These are phyloP conservation scores for Saccharomycopsis sp. DNA, from an alignment of 805 yeast genomes.

Conservation along the genomic window DNA sequence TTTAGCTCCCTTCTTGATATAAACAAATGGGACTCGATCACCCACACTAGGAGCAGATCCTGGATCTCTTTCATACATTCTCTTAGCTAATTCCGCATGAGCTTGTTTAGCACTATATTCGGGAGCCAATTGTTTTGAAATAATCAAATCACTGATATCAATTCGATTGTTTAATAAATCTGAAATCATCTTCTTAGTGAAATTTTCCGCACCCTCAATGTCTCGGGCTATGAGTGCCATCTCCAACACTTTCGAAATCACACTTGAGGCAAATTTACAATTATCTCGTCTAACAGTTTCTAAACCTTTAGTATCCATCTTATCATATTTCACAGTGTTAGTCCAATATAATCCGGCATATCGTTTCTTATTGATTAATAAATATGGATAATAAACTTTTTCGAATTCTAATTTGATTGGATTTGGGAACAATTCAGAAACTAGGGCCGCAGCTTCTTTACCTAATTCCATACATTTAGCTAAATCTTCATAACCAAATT, in stretches of 20 bases:
- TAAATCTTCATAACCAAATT: conserved; percentile 79
- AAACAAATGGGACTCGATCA: conserved; percentile 96
- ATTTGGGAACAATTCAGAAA: conserved; percentile 65
- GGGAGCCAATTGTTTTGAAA: conserved; percentile 85
- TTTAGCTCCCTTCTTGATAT: conserved; percentile 72
- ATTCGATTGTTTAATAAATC: conserved; percentile 85
- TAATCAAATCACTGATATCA: conserved; percentile 88
- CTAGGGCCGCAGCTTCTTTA: conserved; percentile 86
- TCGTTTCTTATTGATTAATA: conserved; percentile 90
- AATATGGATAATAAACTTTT: conserved; percentile 91
- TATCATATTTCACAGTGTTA: conserved; percentile 81
- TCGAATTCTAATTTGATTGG: conserved; percentile 96
- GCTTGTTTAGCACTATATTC: conserved; percentile 97
- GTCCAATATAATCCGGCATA: conserved; percentile 99
- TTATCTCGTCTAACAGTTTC: conserved; percentile 98
- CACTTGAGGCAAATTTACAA: conserved; percentile 89
- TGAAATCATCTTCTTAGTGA: conserved; percentile 81
- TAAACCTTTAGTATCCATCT: conserved; percentile 97
- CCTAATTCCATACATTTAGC: conserved; percentile 86
- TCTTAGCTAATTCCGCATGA: conserved; percentile 90
- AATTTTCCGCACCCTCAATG: conserved; percentile 75
- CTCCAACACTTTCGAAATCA: conserved; percentile 84
- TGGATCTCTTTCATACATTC: conserved; percentile 93
- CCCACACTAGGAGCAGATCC: conserved; percentile 97
- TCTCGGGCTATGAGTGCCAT: conserved; percentile 81